Base-by-base conservation (phyloP, 1,139 yeast genomes). In the Geotrichum carabidarum region DNA sequence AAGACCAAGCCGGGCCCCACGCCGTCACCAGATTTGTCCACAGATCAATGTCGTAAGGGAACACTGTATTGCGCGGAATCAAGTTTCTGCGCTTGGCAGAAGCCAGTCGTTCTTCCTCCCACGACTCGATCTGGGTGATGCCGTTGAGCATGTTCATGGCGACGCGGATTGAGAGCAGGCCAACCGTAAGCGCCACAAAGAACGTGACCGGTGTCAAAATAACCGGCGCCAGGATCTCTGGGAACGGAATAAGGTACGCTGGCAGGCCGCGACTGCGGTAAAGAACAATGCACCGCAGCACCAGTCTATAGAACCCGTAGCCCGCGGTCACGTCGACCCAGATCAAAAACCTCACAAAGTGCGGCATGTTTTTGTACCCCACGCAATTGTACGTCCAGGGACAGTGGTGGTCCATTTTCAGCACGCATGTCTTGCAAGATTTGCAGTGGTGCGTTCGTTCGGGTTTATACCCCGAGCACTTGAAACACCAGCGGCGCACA, bases 381-480 rank as follows among this genome's bases (percentile, higher is more conserved):
- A 88, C 90, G 63, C 95, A 87, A 66, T 86, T 86, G 68, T 80
- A 79, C 0, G 94, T 86, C 95, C 95, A 88, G 0, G 95, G 95
- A 58, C 84, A 82, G 68, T 87, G 95, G 67, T 87, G 95, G 68
- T 87, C 95, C 95, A 87, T 88, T 63, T 78, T 79, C 54, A 86
- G 68, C 12, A 87, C 83, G 65, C 95, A 88, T 44, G 63, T 63
- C 36, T 65, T 62, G 61, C 77, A 74, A 37, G 68, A 66, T 38
- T 81, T 81, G 68, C 95, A 87, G 67, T 88, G 96, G 65, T 88
- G 96, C 1, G 88, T 68, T 49, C 96, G 73, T 64, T 83, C 89
- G 0, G 95, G 95, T 65, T 87, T 87, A 65, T 76, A 80, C 18
- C 65, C 68, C 35, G 80, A 63, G 67, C 96, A 88, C 63, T 84